Evolutionary conservation across 2,329 filamentous ascomycete genomes (phyloP).

Genomic region (Alternaria consortialis): DNA sequence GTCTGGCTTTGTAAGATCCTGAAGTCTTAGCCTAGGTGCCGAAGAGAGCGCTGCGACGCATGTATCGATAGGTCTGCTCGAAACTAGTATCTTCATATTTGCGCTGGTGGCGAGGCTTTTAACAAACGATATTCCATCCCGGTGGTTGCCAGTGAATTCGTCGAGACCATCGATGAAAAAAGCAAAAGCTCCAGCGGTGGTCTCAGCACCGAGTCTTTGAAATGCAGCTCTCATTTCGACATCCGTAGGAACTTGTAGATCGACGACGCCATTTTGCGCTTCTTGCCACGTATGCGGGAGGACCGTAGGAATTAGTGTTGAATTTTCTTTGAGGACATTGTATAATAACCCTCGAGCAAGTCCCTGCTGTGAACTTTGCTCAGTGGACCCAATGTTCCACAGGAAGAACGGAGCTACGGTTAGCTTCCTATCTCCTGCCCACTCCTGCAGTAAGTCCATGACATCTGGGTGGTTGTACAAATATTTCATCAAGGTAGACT

Average conservation of each 20-base stretch:
- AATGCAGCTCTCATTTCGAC: neutral
- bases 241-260: neutral
- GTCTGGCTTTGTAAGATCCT: neutral
- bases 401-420: slow-evolving; percentile 2
- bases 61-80: neutral
- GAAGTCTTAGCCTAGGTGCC: neutral
- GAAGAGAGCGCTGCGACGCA: neutral
- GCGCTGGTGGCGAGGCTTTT: neutral
- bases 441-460: neutral
- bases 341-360: neutral
- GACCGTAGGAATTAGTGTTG: neutral
- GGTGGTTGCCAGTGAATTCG: slow-evolving; percentile 3
- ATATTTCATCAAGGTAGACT: slow-evolving; percentile 8
- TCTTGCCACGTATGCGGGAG: slow-evolving; percentile 6
- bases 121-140: neutral
- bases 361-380: slow-evolving; percentile 2
- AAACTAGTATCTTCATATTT: neutral
- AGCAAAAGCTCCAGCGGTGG: neutral
- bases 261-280: neutral
- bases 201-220: neutral
- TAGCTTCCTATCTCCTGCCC: neutral
- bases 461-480: neutral
- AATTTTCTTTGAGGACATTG: neutral
- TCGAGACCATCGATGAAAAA: slow-evolving; percentile 10
- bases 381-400: neutral